phyloP scores from a whole-genome alignment of 352 stramenopile species.

The Thalassiosira livingstoniorum region DNA sequence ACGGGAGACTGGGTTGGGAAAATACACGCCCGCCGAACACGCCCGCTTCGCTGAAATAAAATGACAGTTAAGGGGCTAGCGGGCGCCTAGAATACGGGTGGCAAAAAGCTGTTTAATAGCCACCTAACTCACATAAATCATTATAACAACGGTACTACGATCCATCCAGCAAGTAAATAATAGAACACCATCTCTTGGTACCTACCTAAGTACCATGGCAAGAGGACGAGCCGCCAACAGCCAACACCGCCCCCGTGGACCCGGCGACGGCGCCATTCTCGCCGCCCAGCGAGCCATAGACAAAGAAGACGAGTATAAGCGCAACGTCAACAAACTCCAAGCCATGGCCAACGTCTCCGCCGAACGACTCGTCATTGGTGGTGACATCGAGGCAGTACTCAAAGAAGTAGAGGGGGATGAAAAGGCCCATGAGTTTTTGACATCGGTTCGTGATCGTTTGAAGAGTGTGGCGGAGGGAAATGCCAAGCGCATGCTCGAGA shows the following conservation, averaged over 20 bases:
- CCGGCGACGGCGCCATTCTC: conserved; percentile 17
- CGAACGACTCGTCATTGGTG: conserved; percentile 26
- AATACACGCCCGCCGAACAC: no score
- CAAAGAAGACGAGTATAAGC: conserved; percentile 46
- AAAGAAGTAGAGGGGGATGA: conserved; percentile 15
- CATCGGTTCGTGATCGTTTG: conserved; percentile 38
- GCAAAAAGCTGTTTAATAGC: no score
- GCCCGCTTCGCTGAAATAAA: no score
- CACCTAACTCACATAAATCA: no score
- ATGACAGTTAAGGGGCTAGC: no score
- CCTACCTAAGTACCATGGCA: not conserved
- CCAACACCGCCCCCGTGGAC: not conserved
- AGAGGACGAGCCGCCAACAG: not conserved
- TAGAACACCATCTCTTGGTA: no score
- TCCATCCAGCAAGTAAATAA: no score
- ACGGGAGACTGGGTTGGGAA: no score
- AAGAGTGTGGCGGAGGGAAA: conserved; percentile 52
- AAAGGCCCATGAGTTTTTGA: conserved; percentile 26
- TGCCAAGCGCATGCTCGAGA: conserved; percentile 39
- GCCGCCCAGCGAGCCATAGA: conserved; percentile 22
- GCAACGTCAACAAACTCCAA: conserved; percentile 47
- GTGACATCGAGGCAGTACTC: conserved; percentile 33
- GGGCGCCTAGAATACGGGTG: no score
- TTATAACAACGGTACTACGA: no score
- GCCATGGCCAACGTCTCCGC: conserved; percentile 28